Evolutionary conservation across 1,284 basidiomycete species (phyloP), one percentile per base, ranked within the genome.

Genomic region (Paramarasmius palmivorus): DNA sequence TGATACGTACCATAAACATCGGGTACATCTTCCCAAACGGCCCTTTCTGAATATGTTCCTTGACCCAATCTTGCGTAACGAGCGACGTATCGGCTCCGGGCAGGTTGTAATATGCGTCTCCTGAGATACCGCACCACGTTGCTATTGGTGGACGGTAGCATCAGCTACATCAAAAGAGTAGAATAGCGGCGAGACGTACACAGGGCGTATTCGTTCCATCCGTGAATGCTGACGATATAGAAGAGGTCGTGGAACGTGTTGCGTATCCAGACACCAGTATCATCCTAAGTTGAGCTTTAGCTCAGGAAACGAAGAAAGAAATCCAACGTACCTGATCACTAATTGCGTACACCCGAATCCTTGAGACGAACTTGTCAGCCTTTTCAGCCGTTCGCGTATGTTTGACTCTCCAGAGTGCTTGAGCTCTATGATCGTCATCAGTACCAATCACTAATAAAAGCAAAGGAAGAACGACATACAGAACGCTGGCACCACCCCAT

Each of bases 401-500:
- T 19, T 20, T 3, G 40, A 52, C 50, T 23, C 32, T 45, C 20
- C 40, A 46, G 9, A 52, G 32, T 14, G 50, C 41, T 46, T 52
- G 40, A n/a, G 50, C 50, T 15, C 47, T 49, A 25, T 37, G 26
- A n/a, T 17, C 12, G 29, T 6, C 29, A 32, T 32, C 7, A 32
- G 29, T n/a, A 10, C 10, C 8, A 29, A 22, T 9, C 25, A 25
- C n/a, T 5, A n/a, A 22, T 5, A 29, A 17, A n/a, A n/a, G 5
- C 7, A 40, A 40, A 10, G 10, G 35, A 37, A 12, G 35, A 37
- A 10, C 9, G 36, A 20, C 29, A 3, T 3, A 51, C 49, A 54
- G 32, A 15, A 54, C 52, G 19, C 35, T 26, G 2, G 52, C 45
- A 37, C 52, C 52, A 14, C 52, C 52, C 52, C 52, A 54, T 7